Evolutionary conservation across 2,329 filamentous ascomycete genomes (phyloP).

Genomic region (Tolypocladium tundrense): DNA sequence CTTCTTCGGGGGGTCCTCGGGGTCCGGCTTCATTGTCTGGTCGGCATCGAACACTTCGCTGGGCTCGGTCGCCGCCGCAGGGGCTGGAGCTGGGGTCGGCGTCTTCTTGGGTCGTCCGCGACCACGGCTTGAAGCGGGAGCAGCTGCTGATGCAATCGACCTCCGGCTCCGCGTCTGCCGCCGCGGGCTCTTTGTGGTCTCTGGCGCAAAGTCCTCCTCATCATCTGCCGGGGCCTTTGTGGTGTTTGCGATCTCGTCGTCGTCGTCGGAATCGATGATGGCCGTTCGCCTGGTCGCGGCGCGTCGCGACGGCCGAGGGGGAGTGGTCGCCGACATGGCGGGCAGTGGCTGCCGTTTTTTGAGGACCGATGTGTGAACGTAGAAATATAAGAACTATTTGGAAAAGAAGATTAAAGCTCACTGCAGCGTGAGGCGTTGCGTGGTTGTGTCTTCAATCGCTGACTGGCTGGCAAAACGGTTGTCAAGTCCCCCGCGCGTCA

Average conservation of each 20-base stretch:
- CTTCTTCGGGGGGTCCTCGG: slow-evolving; percentile 24
- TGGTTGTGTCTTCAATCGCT: neutral
- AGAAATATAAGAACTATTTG: neutral
- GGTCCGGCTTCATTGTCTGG: slow-evolving; percentile 20
- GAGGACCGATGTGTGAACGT: neutral
- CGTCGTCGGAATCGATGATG: slow-evolving; percentile 73
- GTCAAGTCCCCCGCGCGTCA: slow-evolving; percentile 1
- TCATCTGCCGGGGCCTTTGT: slow-evolving; percentile 42
- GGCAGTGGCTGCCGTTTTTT: neutral
- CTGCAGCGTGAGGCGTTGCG: neutral
- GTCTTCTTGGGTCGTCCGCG: slow-evolving; percentile 33
- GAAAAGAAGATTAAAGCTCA: neutral
- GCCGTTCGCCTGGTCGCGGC: slow-evolving; percentile 56
- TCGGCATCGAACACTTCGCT: slow-evolving; percentile 27
- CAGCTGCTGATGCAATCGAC: slow-evolving; percentile 29
- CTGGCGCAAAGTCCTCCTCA: slow-evolving; percentile 74
- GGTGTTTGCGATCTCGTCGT: slow-evolving; percentile 50
- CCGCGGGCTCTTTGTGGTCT: slow-evolving; percentile 46
- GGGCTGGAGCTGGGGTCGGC: slow-evolving; percentile 5
- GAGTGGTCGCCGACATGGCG: slow-evolving; percentile 20
- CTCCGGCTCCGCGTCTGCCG: slow-evolving; percentile 36
- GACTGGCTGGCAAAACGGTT: neutral
- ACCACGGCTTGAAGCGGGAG: slow-evolving; percentile 30
- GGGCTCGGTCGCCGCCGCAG: slow-evolving; percentile 11
- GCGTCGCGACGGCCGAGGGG: slow-evolving; percentile 28